phyloP scores from a whole-genome alignment of 73 alveolate species.

The Durusdinium trenchii region DNA sequence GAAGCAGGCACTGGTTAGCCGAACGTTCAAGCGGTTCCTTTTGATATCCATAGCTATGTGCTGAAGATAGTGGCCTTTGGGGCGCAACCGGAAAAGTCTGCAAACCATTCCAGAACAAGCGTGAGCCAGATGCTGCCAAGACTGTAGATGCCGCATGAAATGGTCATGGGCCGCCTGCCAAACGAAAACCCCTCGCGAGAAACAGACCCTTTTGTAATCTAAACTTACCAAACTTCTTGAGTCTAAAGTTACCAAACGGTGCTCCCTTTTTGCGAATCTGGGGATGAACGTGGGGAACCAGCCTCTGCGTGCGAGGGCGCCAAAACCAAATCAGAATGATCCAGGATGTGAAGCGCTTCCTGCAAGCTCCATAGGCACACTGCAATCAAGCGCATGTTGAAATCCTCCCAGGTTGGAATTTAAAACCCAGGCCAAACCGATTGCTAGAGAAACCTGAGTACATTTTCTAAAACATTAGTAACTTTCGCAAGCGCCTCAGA shows the following conservation, averaged over 20 bases:
- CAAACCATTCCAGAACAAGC: no score
- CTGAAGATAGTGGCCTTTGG: neutral
- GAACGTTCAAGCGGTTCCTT: neutral
- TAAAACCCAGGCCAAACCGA: neutral
- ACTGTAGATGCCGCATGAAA: neutral
- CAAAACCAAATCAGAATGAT: neutral
- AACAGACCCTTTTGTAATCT: neutral
- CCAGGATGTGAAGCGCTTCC: neutral
- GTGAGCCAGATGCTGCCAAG: constrained; percentile 1
- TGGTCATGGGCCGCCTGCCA: neutral
- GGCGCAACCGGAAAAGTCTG: neutral
- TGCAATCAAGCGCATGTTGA: neutral
- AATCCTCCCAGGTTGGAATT: neutral
- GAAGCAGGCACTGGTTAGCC: neutral
- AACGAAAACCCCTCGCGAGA: neutral
- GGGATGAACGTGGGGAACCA: neutral
- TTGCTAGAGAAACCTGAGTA: neutral
- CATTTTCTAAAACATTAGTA: neutral
- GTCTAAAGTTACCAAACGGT: neutral
- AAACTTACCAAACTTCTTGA: no score
- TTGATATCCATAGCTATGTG: neutral
- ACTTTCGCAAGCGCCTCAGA: neutral
- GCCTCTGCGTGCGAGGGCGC: neutral
- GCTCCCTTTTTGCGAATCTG: no score
- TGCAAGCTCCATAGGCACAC: neutral